Base-by-base conservation (phyloP, 768 basidiomycete genomes). In the Tylopilus felleus region DNA sequence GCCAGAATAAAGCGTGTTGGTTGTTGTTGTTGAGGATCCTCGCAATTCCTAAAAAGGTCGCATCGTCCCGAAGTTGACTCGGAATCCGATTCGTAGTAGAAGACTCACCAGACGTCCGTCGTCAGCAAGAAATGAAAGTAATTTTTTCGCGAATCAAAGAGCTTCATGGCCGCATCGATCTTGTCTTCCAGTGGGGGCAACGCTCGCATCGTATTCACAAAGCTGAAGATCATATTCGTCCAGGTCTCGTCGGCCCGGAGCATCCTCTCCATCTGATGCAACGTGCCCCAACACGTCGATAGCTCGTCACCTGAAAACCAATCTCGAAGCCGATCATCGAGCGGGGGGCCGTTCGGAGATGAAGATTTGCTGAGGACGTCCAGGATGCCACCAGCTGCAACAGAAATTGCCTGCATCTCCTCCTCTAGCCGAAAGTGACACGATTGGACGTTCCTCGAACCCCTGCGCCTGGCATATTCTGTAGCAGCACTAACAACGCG, bases 381-480 rank as follows among this genome's bases (percentile, higher is more conserved):
- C 4, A 52, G 40, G 16, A 58, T 43, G 19, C 45, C 40, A 8
- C 35, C 5, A 0, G 46, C 50, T 3, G 47, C 57, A 10, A 59
- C 46, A n/a, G 19, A 44, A 35, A 58, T 49, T n/a, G 12, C 29
- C 13, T 58, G 50, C 57, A 59, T 59, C 42, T 58, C 57, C 35
- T 49, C 52, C 38, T 58, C 57, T 10, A 58, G 27, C 25, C 57
- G 56, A 59, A 58, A 59, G 36, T 58, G 57, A 47, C 50, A 36
- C 4, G 51, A 31, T 3, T 41, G 46, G 36, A 58, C 22, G 2
- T 44, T 48, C 29, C n/a, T 41, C 31, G 22, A 25, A 2, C 49
- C 45, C 5, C 12, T 50, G 16, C 40, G 35, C 6, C 21, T 47
- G 23, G 57, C 49, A 17, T 58, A 47, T 19, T 47, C 40, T 8